Conservation (phyloP, 106 monocot genomes). For the Apostasia shenzhenica region DNA sequence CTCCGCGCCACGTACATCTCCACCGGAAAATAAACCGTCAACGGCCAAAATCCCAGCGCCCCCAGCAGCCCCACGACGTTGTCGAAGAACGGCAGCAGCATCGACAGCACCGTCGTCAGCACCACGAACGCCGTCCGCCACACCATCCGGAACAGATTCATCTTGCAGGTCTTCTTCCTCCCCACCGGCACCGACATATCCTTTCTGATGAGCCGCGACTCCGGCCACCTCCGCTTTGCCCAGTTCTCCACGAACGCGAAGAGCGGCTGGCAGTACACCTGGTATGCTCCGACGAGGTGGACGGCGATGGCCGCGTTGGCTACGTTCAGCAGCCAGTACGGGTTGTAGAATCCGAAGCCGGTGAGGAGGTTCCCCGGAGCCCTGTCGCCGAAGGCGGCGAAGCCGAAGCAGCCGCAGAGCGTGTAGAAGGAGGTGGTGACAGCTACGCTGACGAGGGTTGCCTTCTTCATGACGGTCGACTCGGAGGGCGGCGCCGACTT, state of each 20-base stretch:
- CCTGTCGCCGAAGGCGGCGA: conserved; percentile 44
- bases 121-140: conserved; percentile 8
- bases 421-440: conserved; percentile 12
- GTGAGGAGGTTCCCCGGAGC: conserved; percentile 57
- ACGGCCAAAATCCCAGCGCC: conserved; percentile 62
- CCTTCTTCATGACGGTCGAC: conserved; percentile 17
- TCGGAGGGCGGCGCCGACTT: conserved; percentile 14
- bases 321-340: conserved; percentile 75
- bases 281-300: conserved; percentile 82
- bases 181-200: conserved; percentile 1
- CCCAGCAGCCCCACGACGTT: conserved; percentile 60
- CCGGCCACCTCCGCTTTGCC: conserved; percentile 18
- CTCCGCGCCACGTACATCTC: conserved; percentile 66
- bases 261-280: conserved; percentile 76
- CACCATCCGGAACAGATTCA: conserved; percentile 2
- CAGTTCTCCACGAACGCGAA: conserved; percentile 78
- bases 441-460: conserved; percentile 26
- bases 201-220: conserved; percentile 6
- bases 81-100: conserved; percentile 76
- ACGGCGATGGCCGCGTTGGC: conserved; percentile 67
- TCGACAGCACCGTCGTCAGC: conserved; percentile 25
- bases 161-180: not conserved
- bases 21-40: conserved; percentile 68
- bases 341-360: conserved; percentile 72
- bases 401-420: conserved; percentile 13